Evolutionary conservation across 2,329 filamentous ascomycete genomes (phyloP).

Genomic region (Teratosphaeria destructans): DNA sequence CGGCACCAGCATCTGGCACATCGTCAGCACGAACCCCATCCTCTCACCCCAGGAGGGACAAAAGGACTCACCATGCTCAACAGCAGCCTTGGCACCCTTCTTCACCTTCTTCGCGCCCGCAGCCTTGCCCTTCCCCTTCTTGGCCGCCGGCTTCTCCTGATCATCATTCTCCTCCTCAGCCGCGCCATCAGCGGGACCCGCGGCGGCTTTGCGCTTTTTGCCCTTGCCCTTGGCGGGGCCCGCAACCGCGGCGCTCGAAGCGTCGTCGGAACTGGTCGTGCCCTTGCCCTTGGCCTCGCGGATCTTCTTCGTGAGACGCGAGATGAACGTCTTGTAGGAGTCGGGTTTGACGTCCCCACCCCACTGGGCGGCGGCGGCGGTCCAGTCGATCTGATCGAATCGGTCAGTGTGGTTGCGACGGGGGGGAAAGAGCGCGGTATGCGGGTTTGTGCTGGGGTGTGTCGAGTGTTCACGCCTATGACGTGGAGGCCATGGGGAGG

Average conservation of each 20-base stretch:
- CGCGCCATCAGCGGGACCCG: not conserved
- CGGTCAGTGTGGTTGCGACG: not conserved
- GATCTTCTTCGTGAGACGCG: not conserved
- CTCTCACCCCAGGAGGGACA: not conserved
- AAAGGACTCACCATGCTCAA: not conserved
- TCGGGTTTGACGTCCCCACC: not conserved
- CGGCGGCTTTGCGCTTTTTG: not conserved
- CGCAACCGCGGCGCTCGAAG: not conserved
- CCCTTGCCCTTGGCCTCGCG: not conserved
- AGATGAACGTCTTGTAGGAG: not conserved
- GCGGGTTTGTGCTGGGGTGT: too few relatives aligned
- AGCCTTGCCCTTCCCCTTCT: not conserved
- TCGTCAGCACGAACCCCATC: not conserved
- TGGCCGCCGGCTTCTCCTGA: not conserved
- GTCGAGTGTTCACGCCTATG: not conserved
- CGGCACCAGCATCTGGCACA: not conserved
- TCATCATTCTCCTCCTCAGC: not conserved
- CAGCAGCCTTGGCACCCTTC: not conserved
- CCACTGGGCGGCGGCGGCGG: not conserved
- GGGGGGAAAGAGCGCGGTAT: not conserved
- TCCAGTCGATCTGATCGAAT: not conserved
- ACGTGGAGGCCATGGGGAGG: not conserved
- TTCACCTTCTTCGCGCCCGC: not conserved
- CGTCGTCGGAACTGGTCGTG: not conserved
- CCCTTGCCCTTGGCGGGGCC: not conserved